phyloP scores from a whole-genome alignment of 1,284 basidiomycete genomes.

The Coriolopsis trogii region DNA sequence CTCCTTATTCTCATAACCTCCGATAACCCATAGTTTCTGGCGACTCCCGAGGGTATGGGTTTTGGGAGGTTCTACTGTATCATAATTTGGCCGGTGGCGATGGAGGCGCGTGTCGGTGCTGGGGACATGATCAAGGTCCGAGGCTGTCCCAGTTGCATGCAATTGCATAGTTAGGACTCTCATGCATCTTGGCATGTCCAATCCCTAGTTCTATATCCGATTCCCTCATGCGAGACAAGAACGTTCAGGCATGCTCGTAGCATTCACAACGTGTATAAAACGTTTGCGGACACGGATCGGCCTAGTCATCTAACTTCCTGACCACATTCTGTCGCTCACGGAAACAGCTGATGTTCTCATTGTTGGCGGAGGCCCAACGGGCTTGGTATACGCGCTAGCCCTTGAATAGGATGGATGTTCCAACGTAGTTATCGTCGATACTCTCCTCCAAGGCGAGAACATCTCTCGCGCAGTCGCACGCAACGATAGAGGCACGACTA shows the following conservation, averaged over 20 bases:
- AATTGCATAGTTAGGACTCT: not conserved
- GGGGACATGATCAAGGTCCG: not conserved
- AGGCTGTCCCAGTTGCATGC: not conserved
- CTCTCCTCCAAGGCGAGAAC: constrained; percentile 29
- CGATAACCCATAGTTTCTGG: too few species aligned
- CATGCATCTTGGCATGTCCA: not conserved
- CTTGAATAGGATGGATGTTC: constrained; percentile 45
- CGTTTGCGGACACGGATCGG: not conserved
- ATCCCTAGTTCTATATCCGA: not conserved
- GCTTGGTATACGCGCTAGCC: constrained; percentile 46
- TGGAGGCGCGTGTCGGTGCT: constrained; percentile 5
- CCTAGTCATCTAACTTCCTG: not conserved
- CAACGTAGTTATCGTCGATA: constrained; percentile 53
- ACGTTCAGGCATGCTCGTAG: too few species aligned
- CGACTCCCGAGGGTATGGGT: too few species aligned
- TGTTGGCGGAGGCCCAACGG: constrained; percentile 52
- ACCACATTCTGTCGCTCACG: constrained; percentile 33
- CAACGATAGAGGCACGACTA: constrained; percentile 36
- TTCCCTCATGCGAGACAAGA: too few species aligned
- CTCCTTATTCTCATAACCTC: too few species aligned
- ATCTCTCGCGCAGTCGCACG: constrained; percentile 33
- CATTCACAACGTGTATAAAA: not conserved
- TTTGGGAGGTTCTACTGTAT: too few species aligned
- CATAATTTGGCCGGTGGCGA: not conserved
- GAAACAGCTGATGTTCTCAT: constrained; percentile 41